Evolutionary conservation across 1,284 basidiomycete genomes (phyloP).

Genomic region (Pascua guehoae): DNA sequence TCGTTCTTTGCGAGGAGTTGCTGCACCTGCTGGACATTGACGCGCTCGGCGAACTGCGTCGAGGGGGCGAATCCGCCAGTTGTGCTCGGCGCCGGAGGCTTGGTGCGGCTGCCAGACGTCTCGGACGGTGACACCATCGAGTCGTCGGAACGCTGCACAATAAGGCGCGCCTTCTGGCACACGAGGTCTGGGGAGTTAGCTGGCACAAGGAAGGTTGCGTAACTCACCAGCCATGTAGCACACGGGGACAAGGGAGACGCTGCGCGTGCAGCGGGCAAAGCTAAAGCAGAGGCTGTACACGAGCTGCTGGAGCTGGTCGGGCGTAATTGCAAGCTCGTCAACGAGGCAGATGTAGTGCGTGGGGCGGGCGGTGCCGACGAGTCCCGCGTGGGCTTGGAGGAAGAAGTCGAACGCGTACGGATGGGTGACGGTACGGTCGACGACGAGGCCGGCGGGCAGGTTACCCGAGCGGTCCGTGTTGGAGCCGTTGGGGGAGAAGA

Average conservation of each 20-base stretch:
- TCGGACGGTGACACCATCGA: conserved; percentile 26
- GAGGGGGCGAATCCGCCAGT: neutral
- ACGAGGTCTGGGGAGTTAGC: conserved; percentile 33
- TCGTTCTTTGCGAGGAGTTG: conserved; percentile 33
- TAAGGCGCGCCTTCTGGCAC: conserved; percentile 42
- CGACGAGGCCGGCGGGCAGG: conserved; percentile 41
- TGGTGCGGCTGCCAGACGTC: conserved; percentile 24
- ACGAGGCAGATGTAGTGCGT: conserved; percentile 41
- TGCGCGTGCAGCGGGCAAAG: conserved; percentile 49
- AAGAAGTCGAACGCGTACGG: conserved; percentile 52
- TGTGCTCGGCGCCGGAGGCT: neutral
- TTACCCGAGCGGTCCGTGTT: conserved; percentile 49
- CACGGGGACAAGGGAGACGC: conserved; percentile 47
- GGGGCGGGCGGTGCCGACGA: conserved; percentile 37
- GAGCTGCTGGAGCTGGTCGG: conserved; percentile 44
- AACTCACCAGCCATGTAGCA: conserved; percentile 51
- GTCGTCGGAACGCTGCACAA: conserved; percentile 29
- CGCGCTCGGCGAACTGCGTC: conserved; percentile 5
- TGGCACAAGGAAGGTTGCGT: neutral
- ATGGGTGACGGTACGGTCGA: conserved; percentile 48
- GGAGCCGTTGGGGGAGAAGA: conserved; percentile 40
- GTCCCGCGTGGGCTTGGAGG: conserved; percentile 41
- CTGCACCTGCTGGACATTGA: conserved; percentile 37
- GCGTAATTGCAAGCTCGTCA: conserved; percentile 46
- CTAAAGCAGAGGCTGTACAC: conserved; percentile 49